Evolutionary conservation across 176 grass and related monocot genomes (phyloP), one percentile per base, ranked within the genome.

Genomic region (Triticum timopheevii): DNA sequence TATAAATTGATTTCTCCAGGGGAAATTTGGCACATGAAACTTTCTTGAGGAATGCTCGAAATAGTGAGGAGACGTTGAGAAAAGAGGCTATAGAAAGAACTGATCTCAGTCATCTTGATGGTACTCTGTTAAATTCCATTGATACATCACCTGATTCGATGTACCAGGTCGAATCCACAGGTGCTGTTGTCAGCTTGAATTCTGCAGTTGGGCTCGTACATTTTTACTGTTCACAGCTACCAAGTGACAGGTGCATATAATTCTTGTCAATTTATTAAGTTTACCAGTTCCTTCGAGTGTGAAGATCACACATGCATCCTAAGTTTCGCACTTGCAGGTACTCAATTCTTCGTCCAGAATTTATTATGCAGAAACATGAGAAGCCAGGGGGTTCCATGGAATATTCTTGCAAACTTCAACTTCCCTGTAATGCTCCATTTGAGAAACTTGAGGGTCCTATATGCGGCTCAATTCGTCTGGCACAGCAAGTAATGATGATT

Each of bases 81-180:
- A 98, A 96, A 90, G 97, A 98, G 90, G 97, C 97, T 88, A 99
- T 99, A 85, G 94, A 99, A 86, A 92, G 97, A 93, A 99, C 94
- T 13, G 97, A 99, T 87, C 92, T 99, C 42, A 99, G 94, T 83
- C 97, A 99, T 99, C 89, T 96, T 44, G 92, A 94, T 84, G 90
- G 83, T 72, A 96, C 86, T 86, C 86, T 88, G 66, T 72, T 99
- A 73, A 87, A 82, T 71, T 65, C 97, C 42, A 77, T 87, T 71
- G 94, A 96, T 82, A 85, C 82, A 67, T 84, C 85, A 80, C 76
- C 86, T 11, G 85, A 87, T 80, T 91, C 97, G 45, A 87, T 94
- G 67, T 99, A 99, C 72, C 94, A 99, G 62, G 97, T 99, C 24
- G 88, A 96, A 90, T 94, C 97, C 67, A 99, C 97, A 77, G 97